These are phyloP conservation scores for Stylonectria norvegica DNA, from an alignment of 2,329 filamentous ascomycete species.

Conservation along the genomic window DNA sequence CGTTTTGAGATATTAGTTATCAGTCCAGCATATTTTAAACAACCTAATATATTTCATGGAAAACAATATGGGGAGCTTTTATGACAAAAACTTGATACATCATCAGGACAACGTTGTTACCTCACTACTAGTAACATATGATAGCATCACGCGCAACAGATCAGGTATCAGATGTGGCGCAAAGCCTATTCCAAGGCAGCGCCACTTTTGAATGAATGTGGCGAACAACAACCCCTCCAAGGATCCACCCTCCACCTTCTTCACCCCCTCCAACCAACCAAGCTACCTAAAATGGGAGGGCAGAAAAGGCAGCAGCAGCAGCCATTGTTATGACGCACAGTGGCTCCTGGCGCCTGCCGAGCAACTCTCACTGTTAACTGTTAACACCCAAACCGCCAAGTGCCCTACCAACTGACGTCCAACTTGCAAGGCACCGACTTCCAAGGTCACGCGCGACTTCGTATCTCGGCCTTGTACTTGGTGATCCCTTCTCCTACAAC, in stretches of 20 bases:
- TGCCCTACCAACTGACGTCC: neutral
- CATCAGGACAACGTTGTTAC: too few species aligned
- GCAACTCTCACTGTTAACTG: neutral
- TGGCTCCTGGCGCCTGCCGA: slow-evolving; percentile 5
- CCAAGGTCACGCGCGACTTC: too few species aligned
- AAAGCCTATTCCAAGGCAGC: neutral
- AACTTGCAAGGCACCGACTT: neutral
- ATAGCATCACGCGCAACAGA: neutral
- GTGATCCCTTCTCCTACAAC: neutral
- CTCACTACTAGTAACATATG: too few species aligned
- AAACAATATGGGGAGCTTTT: too few species aligned
- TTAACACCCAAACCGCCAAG: neutral
- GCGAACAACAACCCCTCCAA: slow-evolving; percentile 13
- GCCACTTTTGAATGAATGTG: slow-evolving; percentile 14
- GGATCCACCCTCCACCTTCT: slow-evolving; percentile 15
- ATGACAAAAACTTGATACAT: too few species aligned
- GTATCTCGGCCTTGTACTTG: neutral
- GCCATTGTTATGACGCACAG: slow-evolving; percentile 28
- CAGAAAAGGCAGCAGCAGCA: slow-evolving; percentile 17
- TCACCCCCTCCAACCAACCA: slow-evolving; percentile 16
- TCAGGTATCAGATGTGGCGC: slow-evolving; percentile 7
- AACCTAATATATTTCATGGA: too few species aligned
- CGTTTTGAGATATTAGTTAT: too few species aligned
- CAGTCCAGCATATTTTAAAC: too few species aligned
- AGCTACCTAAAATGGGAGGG: too few species aligned